Conservation (phyloP, 139 green algal genomes). For the Mesotaenium endlicherianum region DNA sequence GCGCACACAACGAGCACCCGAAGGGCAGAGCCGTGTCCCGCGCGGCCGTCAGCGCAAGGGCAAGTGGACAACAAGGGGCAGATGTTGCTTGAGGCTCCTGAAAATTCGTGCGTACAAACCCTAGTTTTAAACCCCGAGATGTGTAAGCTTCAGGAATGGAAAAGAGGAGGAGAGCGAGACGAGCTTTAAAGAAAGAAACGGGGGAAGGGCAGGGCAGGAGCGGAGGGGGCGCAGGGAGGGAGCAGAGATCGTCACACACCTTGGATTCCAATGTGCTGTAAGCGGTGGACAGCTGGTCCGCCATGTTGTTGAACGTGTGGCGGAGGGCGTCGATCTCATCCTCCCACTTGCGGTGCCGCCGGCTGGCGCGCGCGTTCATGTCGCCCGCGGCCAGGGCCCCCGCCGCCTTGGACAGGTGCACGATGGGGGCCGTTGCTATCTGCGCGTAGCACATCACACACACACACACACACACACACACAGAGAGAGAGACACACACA, state of each 20-base stretch:
- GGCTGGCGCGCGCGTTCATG: not conserved
- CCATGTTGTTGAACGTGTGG: conserved; percentile 9
- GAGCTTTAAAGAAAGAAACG: not conserved
- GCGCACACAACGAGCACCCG: no score
- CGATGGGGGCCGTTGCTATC: not conserved
- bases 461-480: not conserved
- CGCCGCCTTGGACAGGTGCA: not conserved
- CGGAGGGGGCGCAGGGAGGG: no score
- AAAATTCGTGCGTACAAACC: no score
- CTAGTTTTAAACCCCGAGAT: no score
- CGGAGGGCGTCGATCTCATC: conserved; percentile 12
- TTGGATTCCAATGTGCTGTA: conserved; percentile 7
- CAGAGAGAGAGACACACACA: not conserved
- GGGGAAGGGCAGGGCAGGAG: not conserved
- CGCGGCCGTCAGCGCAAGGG: no score
- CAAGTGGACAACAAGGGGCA: no score
- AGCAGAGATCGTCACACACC: no score
- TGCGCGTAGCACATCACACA: not conserved
- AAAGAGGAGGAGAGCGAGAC: not conserved
- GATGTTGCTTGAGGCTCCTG: no score
- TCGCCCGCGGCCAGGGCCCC: not conserved
- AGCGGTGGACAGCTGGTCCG: not conserved
- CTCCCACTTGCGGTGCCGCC: not conserved
- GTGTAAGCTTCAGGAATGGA: no score
- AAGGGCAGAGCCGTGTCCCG: no score